phyloP scores from a whole-genome alignment of 169 alveolate species.

The Plasmodium billcollinsi region DNA sequence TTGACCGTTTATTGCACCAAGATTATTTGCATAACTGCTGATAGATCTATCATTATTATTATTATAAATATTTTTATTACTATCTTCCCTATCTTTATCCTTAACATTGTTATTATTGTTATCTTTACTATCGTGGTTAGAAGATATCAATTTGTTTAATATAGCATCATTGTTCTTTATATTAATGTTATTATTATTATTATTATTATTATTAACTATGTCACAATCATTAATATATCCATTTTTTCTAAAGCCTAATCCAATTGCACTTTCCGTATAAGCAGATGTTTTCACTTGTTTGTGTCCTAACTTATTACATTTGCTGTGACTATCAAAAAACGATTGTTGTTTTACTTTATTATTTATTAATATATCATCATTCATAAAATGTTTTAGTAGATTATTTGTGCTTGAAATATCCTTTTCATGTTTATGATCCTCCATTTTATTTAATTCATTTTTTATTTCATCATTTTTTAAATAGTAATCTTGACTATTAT shows the following conservation, averaged over 20 bases:
- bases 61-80: too few relatives aligned
- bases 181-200: background rate
- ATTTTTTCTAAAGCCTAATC: background rate
- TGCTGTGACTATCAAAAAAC: too few relatives aligned
- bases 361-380: constrained; percentile 17
- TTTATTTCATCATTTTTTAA: constrained; percentile 30
- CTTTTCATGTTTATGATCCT: constrained; percentile 45
- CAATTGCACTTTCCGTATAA: background rate
- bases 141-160: constrained; percentile 6
- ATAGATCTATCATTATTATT: too few relatives aligned
- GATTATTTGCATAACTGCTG: constrained; percentile 17
- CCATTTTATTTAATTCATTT: constrained; percentile 31
- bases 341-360: background rate
- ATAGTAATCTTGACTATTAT: constrained; percentile 36
- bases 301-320: background rate
- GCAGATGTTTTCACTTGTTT: constrained; percentile 5
- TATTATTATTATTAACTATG: background rate
- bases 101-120: background rate
- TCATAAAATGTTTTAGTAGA: constrained; percentile 6
- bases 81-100: too few relatives aligned
- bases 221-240: constrained; percentile 5
- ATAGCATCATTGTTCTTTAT: background rate
- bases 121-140: background rate
- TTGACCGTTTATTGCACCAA: background rate
- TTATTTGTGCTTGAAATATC: background rate